phyloP scores from a whole-genome alignment of 768 basidiomycete genomes.

The Piloderma croceum region DNA sequence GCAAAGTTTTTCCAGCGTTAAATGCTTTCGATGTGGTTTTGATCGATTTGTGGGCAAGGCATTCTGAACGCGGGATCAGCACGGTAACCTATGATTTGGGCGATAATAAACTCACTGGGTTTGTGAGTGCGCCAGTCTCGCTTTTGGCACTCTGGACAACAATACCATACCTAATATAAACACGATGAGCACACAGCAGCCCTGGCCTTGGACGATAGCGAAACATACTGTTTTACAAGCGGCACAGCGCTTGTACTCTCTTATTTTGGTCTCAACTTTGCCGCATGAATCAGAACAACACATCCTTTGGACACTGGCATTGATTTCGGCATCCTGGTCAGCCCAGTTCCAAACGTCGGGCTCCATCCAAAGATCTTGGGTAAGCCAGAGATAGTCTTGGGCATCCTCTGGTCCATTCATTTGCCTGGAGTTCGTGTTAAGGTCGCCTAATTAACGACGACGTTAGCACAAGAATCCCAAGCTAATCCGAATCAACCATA shows the following conservation, averaged over 20 bases:
- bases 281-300: constrained; percentile 30
- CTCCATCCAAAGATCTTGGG: constrained; percentile 42
- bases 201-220: background rate
- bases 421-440: constrained; percentile 24
- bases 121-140: constrained; percentile 26
- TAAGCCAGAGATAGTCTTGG: constrained; percentile 41
- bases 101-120: no score
- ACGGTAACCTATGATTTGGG: no score
- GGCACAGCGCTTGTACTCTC: constrained; percentile 37
- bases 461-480: background rate
- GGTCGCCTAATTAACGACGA: constrained; percentile 17
- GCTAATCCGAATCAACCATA: constrained; percentile 13
- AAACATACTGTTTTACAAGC: constrained; percentile 28
- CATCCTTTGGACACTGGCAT: constrained; percentile 25
- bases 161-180: constrained; percentile 20
- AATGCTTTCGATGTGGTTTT: no score
- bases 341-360: constrained; percentile 40
- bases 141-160: constrained; percentile 25
- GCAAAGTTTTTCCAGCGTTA: no score
- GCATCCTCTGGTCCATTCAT: constrained; percentile 38
- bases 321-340: constrained; percentile 29
- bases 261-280: constrained; percentile 26
- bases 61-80: no score
- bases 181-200: background rate
- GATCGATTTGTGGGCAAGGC: no score